Conservation (phyloP, 345 rosid species). For the Geranium rotundifolium region DNA sequence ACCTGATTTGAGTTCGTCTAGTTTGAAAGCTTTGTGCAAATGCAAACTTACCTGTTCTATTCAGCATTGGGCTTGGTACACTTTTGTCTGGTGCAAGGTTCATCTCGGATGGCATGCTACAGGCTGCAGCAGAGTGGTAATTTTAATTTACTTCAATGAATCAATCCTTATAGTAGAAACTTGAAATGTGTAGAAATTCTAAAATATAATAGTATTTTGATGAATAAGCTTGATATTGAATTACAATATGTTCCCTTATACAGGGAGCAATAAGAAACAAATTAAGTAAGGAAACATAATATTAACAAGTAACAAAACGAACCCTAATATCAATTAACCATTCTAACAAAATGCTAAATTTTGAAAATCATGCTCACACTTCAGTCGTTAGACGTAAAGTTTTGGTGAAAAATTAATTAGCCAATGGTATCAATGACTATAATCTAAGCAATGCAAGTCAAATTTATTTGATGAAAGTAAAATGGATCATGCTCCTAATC, state of each 20-base stretch:
- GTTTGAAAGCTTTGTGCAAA: not conserved
- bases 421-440: not conserved
- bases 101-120: constrained; percentile 95
- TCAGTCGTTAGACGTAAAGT: not conserved
- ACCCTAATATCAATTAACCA: too few relatives aligned
- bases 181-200: too few relatives aligned
- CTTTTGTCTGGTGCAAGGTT: constrained; percentile 87
- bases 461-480: not conserved
- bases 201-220: too few relatives aligned
- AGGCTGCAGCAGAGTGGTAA: constrained; percentile 96
- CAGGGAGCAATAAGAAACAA: too few relatives aligned
- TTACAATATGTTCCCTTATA: too few relatives aligned
- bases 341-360: not conserved
- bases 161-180: not conserved
- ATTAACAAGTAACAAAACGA: too few relatives aligned
- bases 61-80: constrained; percentile 93
- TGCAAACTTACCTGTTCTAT: constrained; percentile 5
- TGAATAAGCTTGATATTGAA: too few relatives aligned
- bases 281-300: too few relatives aligned
- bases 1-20: not conserved
- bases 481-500: not conserved
- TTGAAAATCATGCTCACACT: not conserved
- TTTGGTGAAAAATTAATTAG: too few relatives aligned
- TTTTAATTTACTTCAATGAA: not conserved
- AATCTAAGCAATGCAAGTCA: not conserved